Conservation (phyloP, 192 early-diverging fungal genomes). For the Mortierella claussenii region DNA sequence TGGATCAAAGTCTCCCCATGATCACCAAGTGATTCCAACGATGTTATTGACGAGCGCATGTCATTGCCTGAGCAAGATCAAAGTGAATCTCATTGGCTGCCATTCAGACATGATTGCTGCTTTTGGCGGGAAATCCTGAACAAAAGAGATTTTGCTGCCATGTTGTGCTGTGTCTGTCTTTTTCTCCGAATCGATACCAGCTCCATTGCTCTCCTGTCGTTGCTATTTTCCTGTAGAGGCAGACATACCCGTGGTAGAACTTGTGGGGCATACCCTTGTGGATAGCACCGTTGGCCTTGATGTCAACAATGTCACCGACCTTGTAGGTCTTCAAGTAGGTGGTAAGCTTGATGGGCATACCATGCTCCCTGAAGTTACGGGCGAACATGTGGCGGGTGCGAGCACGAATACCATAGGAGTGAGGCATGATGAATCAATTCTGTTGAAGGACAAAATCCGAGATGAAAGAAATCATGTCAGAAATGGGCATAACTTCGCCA, state of each 20-base stretch:
- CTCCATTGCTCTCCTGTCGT: no score
- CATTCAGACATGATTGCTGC: no score
- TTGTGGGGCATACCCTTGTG: constrained; percentile 99
- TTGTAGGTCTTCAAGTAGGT: constrained; percentile 99
- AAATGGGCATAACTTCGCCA: constrained; percentile 27
- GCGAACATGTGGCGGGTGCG: constrained; percentile 99
- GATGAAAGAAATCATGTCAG: constrained; percentile 8
- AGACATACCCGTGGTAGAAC: constrained; percentile 95
- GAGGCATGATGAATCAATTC: constrained; percentile 73
- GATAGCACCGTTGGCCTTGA: constrained; percentile 98
- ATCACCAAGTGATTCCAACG: neutral
- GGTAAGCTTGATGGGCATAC: constrained; percentile 87
- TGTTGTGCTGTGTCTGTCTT: no score
- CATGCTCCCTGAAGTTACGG: constrained; percentile 96
- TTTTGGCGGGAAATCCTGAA: constrained; percentile 1
- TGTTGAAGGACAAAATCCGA: constrained; percentile 16
- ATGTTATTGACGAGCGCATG: neutral
- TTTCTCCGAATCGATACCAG: no score
- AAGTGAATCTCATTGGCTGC: neutral
- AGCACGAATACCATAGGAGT: constrained; percentile 94
- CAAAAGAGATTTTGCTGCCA: no score
- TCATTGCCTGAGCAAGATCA: neutral
- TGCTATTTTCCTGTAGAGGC: neutral
- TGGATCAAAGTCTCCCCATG: constrained; percentile 11
- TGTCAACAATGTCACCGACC: constrained; percentile 99